Percentiles rank a stretch among this genome's conserved stretches.
These are phyloP conservation scores for Rhynchospora tenuis DNA, from an alignment of 176 grass and related monocot species.

Conservation along the genomic window DNA sequence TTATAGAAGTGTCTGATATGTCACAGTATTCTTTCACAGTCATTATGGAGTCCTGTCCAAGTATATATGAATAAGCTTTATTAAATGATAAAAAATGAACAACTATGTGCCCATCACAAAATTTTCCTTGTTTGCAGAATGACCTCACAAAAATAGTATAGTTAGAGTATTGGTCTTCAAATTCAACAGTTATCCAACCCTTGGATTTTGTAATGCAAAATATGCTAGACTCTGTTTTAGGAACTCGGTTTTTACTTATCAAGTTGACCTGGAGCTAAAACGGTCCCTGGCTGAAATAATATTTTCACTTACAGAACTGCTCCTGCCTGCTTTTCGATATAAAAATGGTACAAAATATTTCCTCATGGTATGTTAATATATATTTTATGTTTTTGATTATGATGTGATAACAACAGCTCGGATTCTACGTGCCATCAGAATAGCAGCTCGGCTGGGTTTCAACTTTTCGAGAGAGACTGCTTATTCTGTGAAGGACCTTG, in stretches of 20 bases:
- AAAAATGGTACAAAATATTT: constrained; percentile 18
- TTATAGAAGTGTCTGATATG: not conserved
- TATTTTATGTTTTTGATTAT: not conserved
- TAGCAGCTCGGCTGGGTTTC: constrained; percentile 92
- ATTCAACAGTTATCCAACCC: too few species aligned
- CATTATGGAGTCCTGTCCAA: not conserved
- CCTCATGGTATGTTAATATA: constrained; percentile 27
- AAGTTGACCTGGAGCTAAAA: not conserved
- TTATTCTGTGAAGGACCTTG: constrained; percentile 86
- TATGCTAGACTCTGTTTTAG: too few species aligned
- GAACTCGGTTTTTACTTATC: too few species aligned
- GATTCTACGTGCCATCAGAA: constrained; percentile 99
- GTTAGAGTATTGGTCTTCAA: too few species aligned
- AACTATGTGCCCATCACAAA: too few species aligned
- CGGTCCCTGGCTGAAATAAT: not conserved
- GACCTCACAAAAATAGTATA: too few species aligned
- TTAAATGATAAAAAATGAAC: not conserved
- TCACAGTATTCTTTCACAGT: not conserved
- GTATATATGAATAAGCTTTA: not conserved
- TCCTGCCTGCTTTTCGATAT: not conserved
- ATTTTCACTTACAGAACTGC: not conserved
- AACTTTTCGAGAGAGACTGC: constrained; percentile 92
- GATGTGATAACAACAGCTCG: constrained; percentile 60
- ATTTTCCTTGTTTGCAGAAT: too few species aligned
- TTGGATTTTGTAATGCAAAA: too few species aligned